Evolutionary conservation across 2,329 filamentous ascomycete genomes (phyloP).

Genomic region (Diaporthe sp.): DNA sequence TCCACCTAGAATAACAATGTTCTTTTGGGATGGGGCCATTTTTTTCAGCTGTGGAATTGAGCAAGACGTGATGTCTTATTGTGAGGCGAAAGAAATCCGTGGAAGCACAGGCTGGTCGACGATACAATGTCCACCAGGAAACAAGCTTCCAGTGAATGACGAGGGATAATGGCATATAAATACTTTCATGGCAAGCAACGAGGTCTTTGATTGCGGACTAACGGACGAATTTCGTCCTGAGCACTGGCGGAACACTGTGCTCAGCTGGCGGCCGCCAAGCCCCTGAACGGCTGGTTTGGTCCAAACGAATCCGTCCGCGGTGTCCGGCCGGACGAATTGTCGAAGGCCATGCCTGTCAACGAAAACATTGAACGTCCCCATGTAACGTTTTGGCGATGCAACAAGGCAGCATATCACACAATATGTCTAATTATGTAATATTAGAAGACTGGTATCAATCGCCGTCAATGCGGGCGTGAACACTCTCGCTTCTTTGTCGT

Average conservation of each 20-base stretch:
- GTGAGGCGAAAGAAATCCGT: background rate
- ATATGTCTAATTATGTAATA: background rate
- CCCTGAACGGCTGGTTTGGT: conserved; percentile 8
- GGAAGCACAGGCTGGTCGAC: background rate
- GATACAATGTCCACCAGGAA: background rate
- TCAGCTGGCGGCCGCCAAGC: conserved; percentile 21
- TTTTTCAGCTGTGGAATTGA: background rate
- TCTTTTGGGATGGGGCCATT: conserved; percentile 44
- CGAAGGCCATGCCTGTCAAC: background rate
- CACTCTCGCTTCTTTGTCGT: background rate
- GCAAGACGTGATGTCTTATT: background rate
- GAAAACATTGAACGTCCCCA: too few relatives aligned
- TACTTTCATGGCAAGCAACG: background rate
- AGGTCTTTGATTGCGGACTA: background rate
- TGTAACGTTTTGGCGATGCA: too few relatives aligned
- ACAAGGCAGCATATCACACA: background rate
- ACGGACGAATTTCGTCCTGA: background rate
- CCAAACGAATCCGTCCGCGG: background rate
- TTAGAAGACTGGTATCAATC: background rate
- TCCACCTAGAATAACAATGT: conserved; percentile 66
- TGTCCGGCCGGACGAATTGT: conserved; percentile 10
- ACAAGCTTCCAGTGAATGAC: background rate
- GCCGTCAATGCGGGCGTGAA: background rate
- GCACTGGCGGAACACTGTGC: background rate
- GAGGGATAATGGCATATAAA: background rate